phyloP scores from a whole-genome alignment of 805 yeast genomes.

The Wickerhamiella cacticola region DNA sequence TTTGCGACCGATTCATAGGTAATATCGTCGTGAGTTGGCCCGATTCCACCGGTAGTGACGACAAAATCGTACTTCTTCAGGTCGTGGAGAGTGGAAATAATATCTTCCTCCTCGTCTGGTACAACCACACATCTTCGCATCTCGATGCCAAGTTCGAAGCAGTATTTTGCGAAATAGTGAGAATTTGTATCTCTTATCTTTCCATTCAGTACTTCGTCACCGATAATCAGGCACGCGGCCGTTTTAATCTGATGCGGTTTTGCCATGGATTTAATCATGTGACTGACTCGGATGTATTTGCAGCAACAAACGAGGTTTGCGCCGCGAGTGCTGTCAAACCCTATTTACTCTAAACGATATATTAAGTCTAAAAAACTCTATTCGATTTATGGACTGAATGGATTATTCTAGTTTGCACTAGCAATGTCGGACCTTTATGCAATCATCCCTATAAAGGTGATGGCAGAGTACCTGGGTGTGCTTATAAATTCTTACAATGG shows the following conservation, averaged over 20 bases:
- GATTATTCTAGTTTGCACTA: background rate
- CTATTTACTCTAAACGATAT: no score
- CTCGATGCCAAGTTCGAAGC: conserved; percentile 58
- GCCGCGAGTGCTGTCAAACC: no score
- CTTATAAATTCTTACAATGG: conserved; percentile 3
- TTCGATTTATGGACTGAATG: no score
- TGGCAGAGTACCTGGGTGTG: background rate
- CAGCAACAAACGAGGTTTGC: background rate
- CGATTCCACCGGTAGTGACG: conserved; percentile 64
- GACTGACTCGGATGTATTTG: background rate
- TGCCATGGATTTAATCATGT: conserved; percentile 9
- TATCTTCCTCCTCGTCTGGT: conserved; percentile 64
- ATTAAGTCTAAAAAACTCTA: no score
- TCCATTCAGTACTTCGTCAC: conserved; percentile 81
- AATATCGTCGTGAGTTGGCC: conserved; percentile 85
- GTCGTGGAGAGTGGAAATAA: conserved; percentile 38
- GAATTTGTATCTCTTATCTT: conserved; percentile 75
- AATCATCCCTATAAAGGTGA: background rate
- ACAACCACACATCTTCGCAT: conserved; percentile 56
- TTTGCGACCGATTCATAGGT: conserved; percentile 66
- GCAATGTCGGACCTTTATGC: background rate
- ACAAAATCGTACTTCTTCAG: conserved; percentile 54
- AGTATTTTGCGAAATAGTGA: conserved; percentile 51
- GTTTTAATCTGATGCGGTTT: conserved; percentile 16
- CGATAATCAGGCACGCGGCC: conserved; percentile 43